Percentiles rank a stretch among this genome's conserved stretches.
Conservation (phyloP, 225 moss, liverwort and hornwort species). For the Bryum argenteum region DNA sequence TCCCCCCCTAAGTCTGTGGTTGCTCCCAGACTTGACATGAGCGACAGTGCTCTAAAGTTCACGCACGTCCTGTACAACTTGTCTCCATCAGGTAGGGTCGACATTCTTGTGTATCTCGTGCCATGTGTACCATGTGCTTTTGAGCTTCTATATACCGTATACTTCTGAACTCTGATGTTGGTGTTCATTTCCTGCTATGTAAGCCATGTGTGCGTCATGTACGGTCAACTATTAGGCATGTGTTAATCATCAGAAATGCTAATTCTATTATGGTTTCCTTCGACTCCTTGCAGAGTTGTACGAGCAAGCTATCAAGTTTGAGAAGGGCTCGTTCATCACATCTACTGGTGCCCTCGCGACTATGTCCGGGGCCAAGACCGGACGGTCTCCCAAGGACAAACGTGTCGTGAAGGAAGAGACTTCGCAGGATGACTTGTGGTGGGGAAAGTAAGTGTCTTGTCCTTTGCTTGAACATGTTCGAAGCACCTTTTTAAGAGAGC, state of each 20-base stretch:
- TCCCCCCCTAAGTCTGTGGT: conserved; percentile 63
- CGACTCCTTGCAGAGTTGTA: conserved; percentile 64
- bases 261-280: not conserved
- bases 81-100: conserved; percentile 71
- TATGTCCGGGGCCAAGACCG: conserved; percentile 94
- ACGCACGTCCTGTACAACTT: conserved; percentile 94
- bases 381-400: conserved; percentile 97
- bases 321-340: conserved; percentile 97
- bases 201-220: not conserved
- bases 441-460: conserved; percentile 84
- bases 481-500: not conserved
- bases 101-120: not conserved
- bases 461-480: not conserved
- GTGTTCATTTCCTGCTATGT: not conserved
- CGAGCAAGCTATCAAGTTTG: conserved; percentile 92
- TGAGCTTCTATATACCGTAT: not conserved
- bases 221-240: not conserved
- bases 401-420: conserved; percentile 89
- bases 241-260: not conserved
- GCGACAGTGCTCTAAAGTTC: conserved; percentile 92
- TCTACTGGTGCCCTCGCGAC: conserved; percentile 91
- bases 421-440: conserved; percentile 90
- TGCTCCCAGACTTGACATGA: conserved; percentile 68
- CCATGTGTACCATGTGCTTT: not conserved
- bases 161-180: not conserved